phyloP scores from a whole-genome alignment of 176 grass and related monocot genomes.

The Oryza nivara region DNA sequence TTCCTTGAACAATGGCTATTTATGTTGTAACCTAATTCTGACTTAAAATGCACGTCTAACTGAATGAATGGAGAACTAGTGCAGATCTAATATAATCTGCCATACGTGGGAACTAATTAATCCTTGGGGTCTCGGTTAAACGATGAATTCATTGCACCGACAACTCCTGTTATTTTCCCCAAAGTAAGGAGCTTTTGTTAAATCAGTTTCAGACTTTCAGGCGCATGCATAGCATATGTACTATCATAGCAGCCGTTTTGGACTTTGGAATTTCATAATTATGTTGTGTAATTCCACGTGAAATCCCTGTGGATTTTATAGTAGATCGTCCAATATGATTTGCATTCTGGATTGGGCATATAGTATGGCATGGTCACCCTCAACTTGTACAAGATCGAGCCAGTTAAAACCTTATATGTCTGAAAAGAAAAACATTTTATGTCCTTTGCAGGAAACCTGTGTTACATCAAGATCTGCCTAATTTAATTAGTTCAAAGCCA shows the following conservation, averaged over 20 bases:
- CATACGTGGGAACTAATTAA: background rate
- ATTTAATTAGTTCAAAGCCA: too few species aligned
- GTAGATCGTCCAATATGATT: background rate
- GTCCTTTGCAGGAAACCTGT: background rate
- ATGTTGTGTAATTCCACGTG: too few species aligned
- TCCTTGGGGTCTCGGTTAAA: background rate
- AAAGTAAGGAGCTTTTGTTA: background rate
- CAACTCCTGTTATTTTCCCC: background rate
- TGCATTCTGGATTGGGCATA: background rate
- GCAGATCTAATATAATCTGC: background rate
- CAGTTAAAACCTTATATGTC: too few species aligned
- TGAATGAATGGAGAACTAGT: background rate
- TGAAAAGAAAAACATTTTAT: background rate
- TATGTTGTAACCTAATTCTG: background rate
- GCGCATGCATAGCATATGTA: too few species aligned
- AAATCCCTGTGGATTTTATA: too few species aligned
- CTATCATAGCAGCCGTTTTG: too few species aligned
- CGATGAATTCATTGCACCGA: background rate
- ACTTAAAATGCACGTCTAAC: background rate
- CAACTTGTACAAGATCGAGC: too few species aligned
- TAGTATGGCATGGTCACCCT: background rate
- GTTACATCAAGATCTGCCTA: too few species aligned
- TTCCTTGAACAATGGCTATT: conserved; percentile 13
- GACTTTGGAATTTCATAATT: too few species aligned
- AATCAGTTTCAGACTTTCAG: background rate